phyloP scores from a whole-genome alignment of 306 rosid genomes.

The Arachis hypogaea region DNA sequence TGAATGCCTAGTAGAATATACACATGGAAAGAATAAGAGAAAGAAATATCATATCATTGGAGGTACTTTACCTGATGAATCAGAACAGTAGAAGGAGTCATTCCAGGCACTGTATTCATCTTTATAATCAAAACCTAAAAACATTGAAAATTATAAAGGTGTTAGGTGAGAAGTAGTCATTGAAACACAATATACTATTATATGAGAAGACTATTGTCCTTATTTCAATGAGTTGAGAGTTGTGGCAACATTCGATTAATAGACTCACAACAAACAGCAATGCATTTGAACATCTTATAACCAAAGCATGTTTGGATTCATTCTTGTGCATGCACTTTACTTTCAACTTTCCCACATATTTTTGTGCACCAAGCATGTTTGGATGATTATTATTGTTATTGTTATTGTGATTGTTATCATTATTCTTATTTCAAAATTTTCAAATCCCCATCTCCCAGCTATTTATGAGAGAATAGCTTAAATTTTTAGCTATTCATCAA shows the following conservation, averaged over 20 bases:
- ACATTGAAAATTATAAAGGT: conserved; percentile 36
- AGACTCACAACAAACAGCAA: conserved; percentile 4
- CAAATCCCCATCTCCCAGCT: neutral
- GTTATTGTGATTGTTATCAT: neutral
- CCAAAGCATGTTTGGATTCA: too few relatives aligned
- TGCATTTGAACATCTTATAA: neutral
- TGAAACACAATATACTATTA: neutral
- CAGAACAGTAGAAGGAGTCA: conserved; percentile 96
- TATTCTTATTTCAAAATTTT: conserved; percentile 26
- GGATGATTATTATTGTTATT: neutral
- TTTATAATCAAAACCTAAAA: conserved; percentile 81
- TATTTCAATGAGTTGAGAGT: conserved; percentile 11
- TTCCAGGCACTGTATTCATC: conserved; percentile 98
- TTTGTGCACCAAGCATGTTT: neutral
- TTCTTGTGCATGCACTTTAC: too few relatives aligned
- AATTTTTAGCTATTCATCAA: conserved; percentile 12
- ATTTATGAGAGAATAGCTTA: neutral
- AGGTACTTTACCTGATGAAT: conserved; percentile 80
- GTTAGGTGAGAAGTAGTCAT: conserved; percentile 32
- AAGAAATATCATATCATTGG: neutral
- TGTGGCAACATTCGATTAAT: neutral
- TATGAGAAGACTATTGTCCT: conserved; percentile 3
- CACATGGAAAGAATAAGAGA: conserved; percentile 13
- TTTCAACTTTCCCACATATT: neutral
- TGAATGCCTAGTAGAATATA: neutral